These are phyloP conservation scores for Solanum tacnaense DNA, from an alignment of 257 asterid genomes.

Conservation along the genomic window DNA sequence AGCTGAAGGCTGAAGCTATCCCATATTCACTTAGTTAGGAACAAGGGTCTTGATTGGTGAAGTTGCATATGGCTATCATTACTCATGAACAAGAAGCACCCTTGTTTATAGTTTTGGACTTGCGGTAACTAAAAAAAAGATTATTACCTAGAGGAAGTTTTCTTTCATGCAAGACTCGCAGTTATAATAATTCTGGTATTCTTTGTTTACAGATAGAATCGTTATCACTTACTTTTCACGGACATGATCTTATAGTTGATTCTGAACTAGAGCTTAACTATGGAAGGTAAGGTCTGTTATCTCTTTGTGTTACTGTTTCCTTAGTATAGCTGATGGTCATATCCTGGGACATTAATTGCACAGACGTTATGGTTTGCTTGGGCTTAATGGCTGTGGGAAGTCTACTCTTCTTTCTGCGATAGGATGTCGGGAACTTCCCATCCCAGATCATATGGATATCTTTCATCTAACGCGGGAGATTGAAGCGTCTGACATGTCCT, in stretches of 20 bases:
- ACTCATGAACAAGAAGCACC: neutral
- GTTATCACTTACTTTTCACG: constrained; percentile 92
- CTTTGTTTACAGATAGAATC: constrained; percentile 69
- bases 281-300: constrained; percentile 51
- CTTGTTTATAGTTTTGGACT: neutral
- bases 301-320: neutral
- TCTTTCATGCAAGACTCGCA: neutral
- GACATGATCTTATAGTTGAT: constrained; percentile 93
- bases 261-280: constrained; percentile 89
- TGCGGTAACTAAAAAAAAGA: no score
- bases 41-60: neutral
- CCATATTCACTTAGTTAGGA: neutral
- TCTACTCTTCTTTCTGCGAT: constrained; percentile 92
- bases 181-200: neutral
- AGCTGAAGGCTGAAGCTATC: neutral
- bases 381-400: constrained; percentile 95
- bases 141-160: neutral
- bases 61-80: neutral
- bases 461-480: constrained; percentile 82
- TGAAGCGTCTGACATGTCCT: constrained; percentile 94
- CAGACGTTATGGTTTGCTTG: constrained; percentile 98
- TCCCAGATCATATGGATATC: constrained; percentile 98
- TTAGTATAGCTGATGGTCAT: neutral
- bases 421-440: constrained; percentile 88
- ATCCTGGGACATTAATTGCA: neutral